Base-by-base conservation (phyloP, 257 asterid genomes). In the Plantago elongata region DNA sequence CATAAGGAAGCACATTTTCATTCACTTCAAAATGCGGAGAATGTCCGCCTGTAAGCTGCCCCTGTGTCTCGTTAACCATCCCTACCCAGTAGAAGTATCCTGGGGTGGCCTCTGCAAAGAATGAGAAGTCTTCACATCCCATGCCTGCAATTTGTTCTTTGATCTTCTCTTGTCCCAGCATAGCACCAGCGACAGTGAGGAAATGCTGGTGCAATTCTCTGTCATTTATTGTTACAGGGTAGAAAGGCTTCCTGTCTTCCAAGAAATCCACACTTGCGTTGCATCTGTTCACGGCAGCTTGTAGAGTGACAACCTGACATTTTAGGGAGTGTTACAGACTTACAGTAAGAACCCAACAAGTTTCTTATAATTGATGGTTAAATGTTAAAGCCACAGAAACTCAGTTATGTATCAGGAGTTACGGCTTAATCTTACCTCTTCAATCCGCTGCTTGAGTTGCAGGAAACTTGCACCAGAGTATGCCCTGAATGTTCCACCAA, bases 401-500 rank as follows among this genome's bases (percentile, higher is more conserved):
- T 13, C 11, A 37, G n/a, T 13, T 57, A 8, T 5, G 12, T n/a
- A 5, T 8, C 27, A 22, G 27, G 27, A 22, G n/a, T 37, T 34
- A 0, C 48, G 3, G 11, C 14, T 14, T 12, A 34, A 56, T 44
- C 22, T 70, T 73, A 79, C 95, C 95, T 86, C 87, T 66, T 74
- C 81, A 13, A 86, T 77, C 43, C 91, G 77, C 47, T 72, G 75
- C 65, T 66, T 75, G 65, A 86, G 87, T 62, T 79, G 85, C 59
- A 48, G 9, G 45, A 81, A 74, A 65, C 74, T 63, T 49, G 76
- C 75, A 59, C 57, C 65, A 16, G 95, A 83, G 60, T 70, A 81
- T 1, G 91, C 84, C 72, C 91, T 72, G 78, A 86, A 86, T 22
- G 95, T 86, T 60, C 95, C 91, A 51, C 89, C 91, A 5, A 86